phyloP scores from a whole-genome alignment of 2,329 filamentous ascomycete genomes.

The Fonsecaea pedrosoi region DNA sequence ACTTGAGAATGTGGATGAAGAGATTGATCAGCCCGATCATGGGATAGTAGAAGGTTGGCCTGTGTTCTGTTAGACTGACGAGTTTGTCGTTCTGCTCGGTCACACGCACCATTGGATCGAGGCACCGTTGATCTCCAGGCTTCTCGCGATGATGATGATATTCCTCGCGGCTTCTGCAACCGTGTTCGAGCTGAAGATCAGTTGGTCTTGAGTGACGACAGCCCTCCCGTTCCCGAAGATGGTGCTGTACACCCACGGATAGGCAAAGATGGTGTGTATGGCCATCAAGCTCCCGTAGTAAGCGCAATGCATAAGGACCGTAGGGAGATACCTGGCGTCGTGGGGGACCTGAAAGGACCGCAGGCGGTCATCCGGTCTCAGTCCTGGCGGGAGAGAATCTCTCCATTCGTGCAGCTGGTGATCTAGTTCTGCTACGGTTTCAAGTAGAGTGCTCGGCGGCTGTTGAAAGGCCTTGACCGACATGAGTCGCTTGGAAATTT shows the following conservation, averaged over 20 bases:
- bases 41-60: constrained; percentile 9
- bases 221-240: not conserved
- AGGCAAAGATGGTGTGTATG: constrained; percentile 11
- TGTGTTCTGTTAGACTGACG: not conserved
- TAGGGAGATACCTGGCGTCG: not conserved
- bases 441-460: not conserved
- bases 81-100: not conserved
- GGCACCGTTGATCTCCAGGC: constrained; percentile 9
- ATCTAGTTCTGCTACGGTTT: not conserved
- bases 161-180: constrained; percentile 10
- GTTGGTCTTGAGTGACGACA: not conserved
- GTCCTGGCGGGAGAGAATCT: not conserved
- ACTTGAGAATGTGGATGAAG: constrained; percentile 17
- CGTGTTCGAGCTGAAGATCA: constrained; percentile 4
- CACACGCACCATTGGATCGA: not conserved
- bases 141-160: constrained; percentile 2
- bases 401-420: not conserved
- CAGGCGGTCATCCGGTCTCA: not conserved
- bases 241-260: constrained; percentile 13
- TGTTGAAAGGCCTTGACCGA: not conserved
- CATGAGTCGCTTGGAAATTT: not conserved
- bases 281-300: constrained; percentile 2
- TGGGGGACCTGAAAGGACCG: not conserved
- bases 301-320: constrained; percentile 1
- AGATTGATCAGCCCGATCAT: constrained; percentile 19